Evolutionary conservation across 1,139 yeast genomes (phyloP), one percentile per base, ranked within the genome.

Genomic region (Torulaspora globosa): DNA sequence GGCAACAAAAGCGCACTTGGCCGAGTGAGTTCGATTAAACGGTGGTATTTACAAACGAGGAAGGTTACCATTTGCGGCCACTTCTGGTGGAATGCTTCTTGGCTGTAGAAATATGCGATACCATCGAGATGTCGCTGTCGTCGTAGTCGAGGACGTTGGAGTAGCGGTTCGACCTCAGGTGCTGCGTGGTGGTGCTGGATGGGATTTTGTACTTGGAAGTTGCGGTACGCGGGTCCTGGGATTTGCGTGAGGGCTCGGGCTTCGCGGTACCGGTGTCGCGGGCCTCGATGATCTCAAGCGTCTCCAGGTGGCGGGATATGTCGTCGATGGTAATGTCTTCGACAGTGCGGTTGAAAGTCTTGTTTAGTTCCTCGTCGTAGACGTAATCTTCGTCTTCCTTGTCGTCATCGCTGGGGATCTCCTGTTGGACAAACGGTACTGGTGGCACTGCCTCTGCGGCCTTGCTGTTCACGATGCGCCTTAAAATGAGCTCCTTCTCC

Each of bases 301-400:
- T 61, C 47, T 65, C 68, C 37, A 65, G 50, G 40, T 65, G 68
- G 43, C 67, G 57, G 1, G 69, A 65, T 5, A 65, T 63, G 36
- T 65, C 69, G 52, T 64, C 68, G 43, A 65, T 63, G 5, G 69
- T 63, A 36, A 65, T 64, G 49, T 65, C 69, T 44, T 65, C 69
- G 3, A 65, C 67, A 3, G 69, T 65, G 34, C 65, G 57, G 49
- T 65, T 65, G 51, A 65, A 65, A 1, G 69, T 64, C 46, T 62
- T 62, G 44, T 65, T 65, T 39, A 65, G 51, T 43, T 60, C 65
- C 44, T 65, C 69, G 43, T 65, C 66, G 42, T 65, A 64, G 11
- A 52, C 63, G 45, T 65, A 65, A 36, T 65, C 67, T 14, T 63
- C 68, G 44, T 65, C 68, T 10, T 63, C 66, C 24, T 62, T 61